Base-by-base conservation (phyloP, 352 stramenopile species). In the Globisporangium paddicum region DNA sequence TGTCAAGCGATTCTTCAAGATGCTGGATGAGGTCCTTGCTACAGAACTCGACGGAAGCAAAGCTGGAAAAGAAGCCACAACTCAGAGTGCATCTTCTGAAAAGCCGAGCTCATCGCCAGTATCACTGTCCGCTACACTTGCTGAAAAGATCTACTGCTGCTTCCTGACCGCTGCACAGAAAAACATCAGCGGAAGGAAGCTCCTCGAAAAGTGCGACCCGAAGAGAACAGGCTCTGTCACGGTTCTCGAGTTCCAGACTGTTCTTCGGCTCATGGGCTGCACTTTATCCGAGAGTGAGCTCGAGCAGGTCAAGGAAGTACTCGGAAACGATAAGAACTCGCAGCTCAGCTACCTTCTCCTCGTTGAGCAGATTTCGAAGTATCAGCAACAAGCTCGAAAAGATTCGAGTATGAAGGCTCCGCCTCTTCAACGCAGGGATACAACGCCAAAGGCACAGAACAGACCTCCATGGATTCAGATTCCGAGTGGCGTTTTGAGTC, bases 221-320 rank as follows among this genome's bases (percentile, higher is more conserved):
- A 62, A 71, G 16, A 75, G 67, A 38, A 82, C 69, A 0, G 83
- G 83, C 5, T 60, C 71, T 4, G 76, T 91, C 1, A 85, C 78
- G 3, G 38, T 87, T 28, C 58, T 87, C 16, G 83, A 93, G 57
- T 83, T 90, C 38, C 75, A 89, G 58, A 91, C 81, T 0, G 79
- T 93, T 2, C 60, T 93, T n/a, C 77, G 83, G 1, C 63, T 93
- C 38, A 89, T 93, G 70, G 81, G 79, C 3, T 93, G 83, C 62
- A 58, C 64, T 6, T 63, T 93, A 1, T 67, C 67, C 0, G 71
- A 86, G 1, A 30, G 38, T 14, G 83, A 93, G 53, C 55, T 85
- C 14, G 70, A 71, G 10, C 69, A 82, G 44, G 56, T 89, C 18
- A 87, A 84, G 58, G 57, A 62, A 19, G 64, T 67, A 34, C 70